Conservation (phyloP, 495 filamentous ascomycete genomes). For the Aspergillus avenaceus region DNA sequence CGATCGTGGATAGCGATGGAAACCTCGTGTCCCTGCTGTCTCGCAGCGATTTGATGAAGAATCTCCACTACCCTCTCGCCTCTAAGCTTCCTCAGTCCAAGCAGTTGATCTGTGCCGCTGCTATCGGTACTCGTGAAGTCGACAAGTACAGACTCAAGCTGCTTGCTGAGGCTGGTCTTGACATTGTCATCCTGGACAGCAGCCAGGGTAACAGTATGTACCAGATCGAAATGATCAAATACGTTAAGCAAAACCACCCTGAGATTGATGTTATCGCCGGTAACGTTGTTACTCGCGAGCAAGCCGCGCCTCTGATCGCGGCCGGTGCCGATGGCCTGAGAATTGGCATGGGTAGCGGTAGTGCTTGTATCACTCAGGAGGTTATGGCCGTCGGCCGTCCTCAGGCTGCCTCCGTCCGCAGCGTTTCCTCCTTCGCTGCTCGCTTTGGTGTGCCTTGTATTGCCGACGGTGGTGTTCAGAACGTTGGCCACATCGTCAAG, state of each 20-base stretch:
- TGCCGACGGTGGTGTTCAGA: slow-evolving; percentile 96
- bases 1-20: slow-evolving; percentile 81
- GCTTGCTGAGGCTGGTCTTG: slow-evolving; percentile 90
- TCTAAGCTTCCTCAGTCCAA: slow-evolving; percentile 97
- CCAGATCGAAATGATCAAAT: slow-evolving; percentile 96
- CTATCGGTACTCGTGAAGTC: slow-evolving; percentile 89
- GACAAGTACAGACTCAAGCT: slow-evolving; percentile 83
- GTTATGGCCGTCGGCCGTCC: slow-evolving; percentile 98
- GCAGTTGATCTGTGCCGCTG: slow-evolving; percentile 92
- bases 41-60: slow-evolving; percentile 97
- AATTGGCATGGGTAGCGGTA: slow-evolving; percentile 98
- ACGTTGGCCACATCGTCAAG: slow-evolving; percentile 98
- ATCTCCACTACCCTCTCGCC: slow-evolving; percentile 92
- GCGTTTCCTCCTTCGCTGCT: slow-evolving; percentile 80
- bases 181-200: slow-evolving; percentile 92
- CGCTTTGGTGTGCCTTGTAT: slow-evolving; percentile 97
- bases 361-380: slow-evolving; percentile 98
- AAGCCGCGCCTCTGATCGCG: slow-evolving; percentile 87
- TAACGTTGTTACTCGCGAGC: slow-evolving; percentile 95
- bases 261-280: slow-evolving; percentile 91
- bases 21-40: slow-evolving; percentile 95
- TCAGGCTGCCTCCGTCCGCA: slow-evolving; percentile 88
- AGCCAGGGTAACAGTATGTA: slow-evolving; percentile 97
- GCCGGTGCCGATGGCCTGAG: slow-evolving; percentile 94
- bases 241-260: slow-evolving; percentile 82